Evolutionary conservation across 139 green algal species (phyloP).

Genomic region (Picochlorum sp.): DNA sequence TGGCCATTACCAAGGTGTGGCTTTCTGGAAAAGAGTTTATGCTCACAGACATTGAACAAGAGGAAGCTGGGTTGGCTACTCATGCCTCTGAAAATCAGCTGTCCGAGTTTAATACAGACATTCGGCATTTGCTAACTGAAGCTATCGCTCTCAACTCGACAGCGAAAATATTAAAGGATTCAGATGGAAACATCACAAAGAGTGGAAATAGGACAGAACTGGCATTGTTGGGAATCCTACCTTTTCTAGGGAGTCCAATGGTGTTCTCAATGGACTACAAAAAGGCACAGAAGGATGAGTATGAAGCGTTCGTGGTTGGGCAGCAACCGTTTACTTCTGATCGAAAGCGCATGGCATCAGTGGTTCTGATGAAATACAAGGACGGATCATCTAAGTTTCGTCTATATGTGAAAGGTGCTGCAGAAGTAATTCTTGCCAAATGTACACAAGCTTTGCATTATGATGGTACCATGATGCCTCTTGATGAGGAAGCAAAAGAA

Average conservation of each 20-base stretch:
- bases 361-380: slow-evolving; percentile 13
- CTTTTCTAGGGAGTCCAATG: slow-evolving; percentile 23
- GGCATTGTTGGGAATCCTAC: slow-evolving; percentile 62
- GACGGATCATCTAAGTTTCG: not conserved
- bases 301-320: slow-evolving; percentile 1
- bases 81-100: not conserved
- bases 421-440: slow-evolving; percentile 74
- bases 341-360: slow-evolving; percentile 73
- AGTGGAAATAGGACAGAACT: slow-evolving; percentile 75
- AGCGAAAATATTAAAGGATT: slow-evolving; percentile 27
- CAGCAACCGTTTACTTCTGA: slow-evolving; percentile 69
- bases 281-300: not conserved
- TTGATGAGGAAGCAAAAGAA: slow-evolving; percentile 29
- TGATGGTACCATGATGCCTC: slow-evolving; percentile 18
- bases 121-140: slow-evolving; percentile 19
- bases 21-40: slow-evolving; percentile 27
- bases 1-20: slow-evolving; percentile 59
- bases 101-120: not conserved
- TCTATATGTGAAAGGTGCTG: slow-evolving; percentile 79
- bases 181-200: slow-evolving; percentile 10
- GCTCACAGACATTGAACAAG: not conserved
- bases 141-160: slow-evolving; percentile 57
- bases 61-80: too few relatives aligned
- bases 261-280: not conserved
- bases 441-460: slow-evolving; percentile 42